Base-by-base conservation (phyloP, 306 rosid species). In the Hippophae gyantsensis region DNA sequence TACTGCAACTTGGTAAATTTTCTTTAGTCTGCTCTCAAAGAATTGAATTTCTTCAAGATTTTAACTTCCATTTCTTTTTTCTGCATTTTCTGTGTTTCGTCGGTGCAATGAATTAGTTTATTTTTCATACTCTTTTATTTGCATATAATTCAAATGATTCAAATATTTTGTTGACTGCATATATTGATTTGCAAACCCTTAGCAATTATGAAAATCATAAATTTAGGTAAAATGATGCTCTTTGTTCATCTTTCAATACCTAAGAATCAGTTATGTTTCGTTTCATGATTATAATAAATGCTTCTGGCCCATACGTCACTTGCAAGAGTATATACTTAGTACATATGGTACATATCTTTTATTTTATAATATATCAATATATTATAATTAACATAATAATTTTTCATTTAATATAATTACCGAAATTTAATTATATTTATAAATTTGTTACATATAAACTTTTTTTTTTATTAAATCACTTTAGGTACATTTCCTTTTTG, bases 201-300 rank as follows among this genome's bases (percentile, higher is more conserved):
- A 14, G 23, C 43, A 52, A 25, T 46, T 18, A 18, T 18, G 23
- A 18, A 49, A 43, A 43, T 13, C 2, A 43, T 10, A 10, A 11
- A 12, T 23, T 51, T 14, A n/a, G 60, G 38, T 46, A 56, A 41
- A 53, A 55, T 25, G 13, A 49, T 43, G 56, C 48, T 26, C 8
- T 26, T 48, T 23, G 59, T 48, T 51, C 3, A 6, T 69, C 13
- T 59, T 64, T 49, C 56, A 40, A 0, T 42, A 38, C 42, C 50
- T 18, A 57, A 43, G 56, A 50, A 61, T 58, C 18, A 25, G 42
- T 65, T 60, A 60, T 23, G 43, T 7, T 2, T 49, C 61, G 5
- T 49, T 73, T 54, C 12, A 13, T 60, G 64, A 61, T 64, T 50
- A 45, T 61, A 56, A 69, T 69, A 38, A 60, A 69, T 60, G 68